Base-by-base conservation (phyloP, 805 yeast genomes). In the Kluyveromyces aestuarii region DNA sequence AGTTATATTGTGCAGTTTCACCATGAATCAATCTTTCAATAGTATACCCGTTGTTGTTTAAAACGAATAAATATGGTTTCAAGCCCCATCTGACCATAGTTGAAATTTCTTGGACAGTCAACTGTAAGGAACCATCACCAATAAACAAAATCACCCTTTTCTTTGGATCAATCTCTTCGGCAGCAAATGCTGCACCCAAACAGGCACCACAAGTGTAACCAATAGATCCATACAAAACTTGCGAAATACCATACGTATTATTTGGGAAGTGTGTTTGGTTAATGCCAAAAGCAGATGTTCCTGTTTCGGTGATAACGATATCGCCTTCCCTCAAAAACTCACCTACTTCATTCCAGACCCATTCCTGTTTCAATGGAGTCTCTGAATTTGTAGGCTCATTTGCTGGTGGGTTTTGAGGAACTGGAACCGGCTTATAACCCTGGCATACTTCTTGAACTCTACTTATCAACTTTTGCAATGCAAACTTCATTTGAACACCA, bases 71-170 rank as follows among this genome's bases (percentile, higher is more conserved):
- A 70, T 82, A 82, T 59, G 87, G 87, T 54, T 74, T 79, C 59
- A 79, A 72, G 52, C 75, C 74, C 82, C 83, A 78, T 67, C 81
- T 77, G 62, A 79, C 72, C 76, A 80, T 75, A 55, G 85, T 81
- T 48, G 84, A 79, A 62, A 82, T 79, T 64, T 83, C 84, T 71
- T 81, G 87, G 36, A 80, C 85, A 13, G 88, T 81, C 67, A 82
- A 74, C 70, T 82, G 88, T 59, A 82, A 72, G 41, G 87, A 82
- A 65, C 88, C 88, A 66, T 82, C 88, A 71, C 88, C 88, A 55
- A 81, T 77, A 63, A 82, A 82, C 52, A 82, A 69, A 51, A 81
- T 72, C 48, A 79, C 84, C 73, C 87, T 77, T 67, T 73, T 79
- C 51, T 63, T 62, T 55, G 80, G 80, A 61, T 79, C 79, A 49